Conservation (phyloP, 192 early-diverging fungal genomes). For the Geranomyces michiganensis region DNA sequence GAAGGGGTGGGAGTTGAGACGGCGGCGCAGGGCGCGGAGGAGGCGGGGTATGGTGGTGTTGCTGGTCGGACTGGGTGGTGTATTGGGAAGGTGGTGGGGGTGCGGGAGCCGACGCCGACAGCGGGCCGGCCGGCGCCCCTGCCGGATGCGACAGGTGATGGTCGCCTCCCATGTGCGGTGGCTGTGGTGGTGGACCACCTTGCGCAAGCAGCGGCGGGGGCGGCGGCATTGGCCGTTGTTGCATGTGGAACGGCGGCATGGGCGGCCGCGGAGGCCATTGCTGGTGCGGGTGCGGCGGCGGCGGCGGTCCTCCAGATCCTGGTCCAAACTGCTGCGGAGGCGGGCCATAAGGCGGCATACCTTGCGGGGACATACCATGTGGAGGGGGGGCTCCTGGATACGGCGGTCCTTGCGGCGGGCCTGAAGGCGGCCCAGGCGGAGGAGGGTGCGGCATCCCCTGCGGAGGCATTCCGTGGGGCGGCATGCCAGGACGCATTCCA, state of each 20-base stretch:
- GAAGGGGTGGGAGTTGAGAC: not conserved
- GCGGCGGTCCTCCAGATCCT: not conserved
- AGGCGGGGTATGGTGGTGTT: no score
- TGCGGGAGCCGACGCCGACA: no score
- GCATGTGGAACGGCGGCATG: constrained; percentile 12
- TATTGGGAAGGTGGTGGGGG: no score
- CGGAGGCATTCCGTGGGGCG: not conserved
- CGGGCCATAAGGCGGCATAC: constrained; percentile 32
- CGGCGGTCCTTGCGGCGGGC: no score
- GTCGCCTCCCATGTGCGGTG: no score
- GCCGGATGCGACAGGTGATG: no score
- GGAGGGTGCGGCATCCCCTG: no score
- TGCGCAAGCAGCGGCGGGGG: constrained; percentile 6
- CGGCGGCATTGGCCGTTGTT: not conserved
- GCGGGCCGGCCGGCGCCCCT: no score
- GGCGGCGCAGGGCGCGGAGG: not conserved
- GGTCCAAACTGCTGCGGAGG: not conserved
- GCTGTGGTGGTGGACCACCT: not conserved
- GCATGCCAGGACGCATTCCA: not conserved
- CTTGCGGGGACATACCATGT: constrained; percentile 6
- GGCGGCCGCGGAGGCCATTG: constrained; percentile 16
- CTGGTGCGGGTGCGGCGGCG: not conserved
- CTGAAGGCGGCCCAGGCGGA: no score
- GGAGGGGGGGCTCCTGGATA: no score
- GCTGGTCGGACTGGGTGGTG: no score